Evolutionary conservation across 352 stramenopile genomes (phyloP).

Genomic region (Globisporangium middletonii): DNA sequence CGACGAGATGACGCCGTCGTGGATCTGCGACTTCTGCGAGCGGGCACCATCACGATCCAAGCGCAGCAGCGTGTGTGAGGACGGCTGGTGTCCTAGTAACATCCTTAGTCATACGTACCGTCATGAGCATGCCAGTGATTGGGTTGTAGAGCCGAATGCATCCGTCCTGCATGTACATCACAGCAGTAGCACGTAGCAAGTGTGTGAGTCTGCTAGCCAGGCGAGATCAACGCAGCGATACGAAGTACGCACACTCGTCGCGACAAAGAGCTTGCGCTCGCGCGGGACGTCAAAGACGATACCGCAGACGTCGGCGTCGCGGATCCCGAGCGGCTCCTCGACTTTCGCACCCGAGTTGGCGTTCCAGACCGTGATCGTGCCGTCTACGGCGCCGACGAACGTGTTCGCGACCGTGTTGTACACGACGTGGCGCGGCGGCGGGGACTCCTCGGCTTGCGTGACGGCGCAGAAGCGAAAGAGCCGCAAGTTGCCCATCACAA

Average conservation of each 20-base stretch:
- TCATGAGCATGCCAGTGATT: slow-evolving; percentile 45
- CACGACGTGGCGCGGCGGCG: slow-evolving; percentile 34
- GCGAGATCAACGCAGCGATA: not conserved
- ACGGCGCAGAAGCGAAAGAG: slow-evolving; percentile 49
- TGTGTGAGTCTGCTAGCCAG: not conserved
- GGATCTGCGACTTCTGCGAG: slow-evolving; percentile 37
- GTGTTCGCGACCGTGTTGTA: slow-evolving; percentile 60
- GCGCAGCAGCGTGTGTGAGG: not conserved
- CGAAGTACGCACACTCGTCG: slow-evolving; percentile 42
- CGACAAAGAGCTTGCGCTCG: slow-evolving; percentile 62
- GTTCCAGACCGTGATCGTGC: slow-evolving; percentile 60
- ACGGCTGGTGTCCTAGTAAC: no score
- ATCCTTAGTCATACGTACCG: slow-evolving; percentile 12
- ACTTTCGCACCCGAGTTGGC: slow-evolving; percentile 55
- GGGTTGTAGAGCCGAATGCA: slow-evolving; percentile 64
- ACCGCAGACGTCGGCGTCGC: slow-evolving; percentile 47
- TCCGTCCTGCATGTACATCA: slow-evolving; percentile 32
- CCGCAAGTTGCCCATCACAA: slow-evolving; percentile 47
- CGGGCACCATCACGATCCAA: not conserved
- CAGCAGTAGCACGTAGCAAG: not conserved
- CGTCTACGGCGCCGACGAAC: slow-evolving; percentile 52
- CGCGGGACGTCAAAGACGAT: slow-evolving; percentile 54
- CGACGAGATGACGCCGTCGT: slow-evolving; percentile 50
- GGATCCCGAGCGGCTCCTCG: slow-evolving; percentile 40
- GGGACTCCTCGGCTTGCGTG: slow-evolving; percentile 24